Percentiles rank a stretch among this genome's conserved stretches.
phyloP scores from a whole-genome alignment of 352 stramenopile genomes.

The Phytophthora quininea region DNA sequence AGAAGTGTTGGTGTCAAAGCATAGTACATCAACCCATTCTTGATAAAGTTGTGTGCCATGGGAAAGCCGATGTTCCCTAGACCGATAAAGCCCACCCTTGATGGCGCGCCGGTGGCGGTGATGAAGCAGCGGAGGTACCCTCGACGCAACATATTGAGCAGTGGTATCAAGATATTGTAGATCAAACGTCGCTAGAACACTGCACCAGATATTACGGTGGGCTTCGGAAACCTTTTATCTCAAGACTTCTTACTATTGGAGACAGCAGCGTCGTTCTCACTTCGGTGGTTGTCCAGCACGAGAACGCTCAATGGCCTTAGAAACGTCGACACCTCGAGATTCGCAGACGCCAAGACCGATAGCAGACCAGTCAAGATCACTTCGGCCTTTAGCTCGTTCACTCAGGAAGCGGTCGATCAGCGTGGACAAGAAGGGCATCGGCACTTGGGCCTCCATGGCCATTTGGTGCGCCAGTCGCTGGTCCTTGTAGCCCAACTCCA shows the following conservation, averaged over 20 bases:
- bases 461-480: conserved; percentile 64
- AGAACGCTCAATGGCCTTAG: conserved; percentile 38
- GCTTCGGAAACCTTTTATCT: too few species aligned
- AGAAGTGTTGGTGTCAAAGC: conserved; percentile 58
- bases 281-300: conserved; percentile 19
- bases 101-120: too few species aligned
- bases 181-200: too few species aligned
- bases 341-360: conserved; percentile 68
- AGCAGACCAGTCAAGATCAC: conserved; percentile 78
- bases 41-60: conserved; percentile 90
- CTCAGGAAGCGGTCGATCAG: conserved; percentile 75
- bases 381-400: conserved; percentile 61
- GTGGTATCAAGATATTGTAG: too few species aligned
- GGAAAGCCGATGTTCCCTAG: conserved; percentile 93
- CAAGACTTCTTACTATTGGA: too few species aligned
- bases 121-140: too few species aligned
- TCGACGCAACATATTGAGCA: too few species aligned
- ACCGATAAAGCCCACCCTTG: conserved; percentile 85
- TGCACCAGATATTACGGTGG: too few species aligned
- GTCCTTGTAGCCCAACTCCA: conserved; percentile 82
- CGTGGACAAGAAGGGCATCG: conserved; percentile 82
- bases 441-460: conserved; percentile 52
- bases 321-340: conserved; percentile 65
- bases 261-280: too few species aligned
- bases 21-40: conserved; percentile 64